These are phyloP conservation scores for Colletotrichum melonis DNA, from an alignment of 2,329 filamentous ascomycete genomes.

Conservation along the genomic window DNA sequence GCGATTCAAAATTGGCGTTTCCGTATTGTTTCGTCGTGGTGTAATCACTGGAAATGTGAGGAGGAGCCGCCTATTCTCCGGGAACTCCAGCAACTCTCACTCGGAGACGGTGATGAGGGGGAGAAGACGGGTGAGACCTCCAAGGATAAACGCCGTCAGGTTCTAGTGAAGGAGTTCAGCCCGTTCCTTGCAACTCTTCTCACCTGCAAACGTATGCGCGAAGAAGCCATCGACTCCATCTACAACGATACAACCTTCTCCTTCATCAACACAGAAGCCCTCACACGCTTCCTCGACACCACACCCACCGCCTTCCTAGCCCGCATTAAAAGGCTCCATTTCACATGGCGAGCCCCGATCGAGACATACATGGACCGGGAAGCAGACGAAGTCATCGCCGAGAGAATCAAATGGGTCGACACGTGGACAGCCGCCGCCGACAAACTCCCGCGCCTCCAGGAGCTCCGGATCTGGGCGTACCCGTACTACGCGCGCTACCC, in stretches of 20 bases:
- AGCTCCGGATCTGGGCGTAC: conserved; percentile 25
- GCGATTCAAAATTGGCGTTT: conserved; percentile 23
- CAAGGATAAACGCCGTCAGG: background rate
- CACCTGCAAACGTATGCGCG: conserved; percentile 29
- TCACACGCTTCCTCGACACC: conserved; percentile 13
- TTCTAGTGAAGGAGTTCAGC: conserved; percentile 29
- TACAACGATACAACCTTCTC: conserved; percentile 34
- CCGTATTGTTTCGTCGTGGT: conserved; percentile 17
- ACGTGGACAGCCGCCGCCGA: conserved; percentile 1
- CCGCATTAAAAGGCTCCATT: conserved; percentile 8
- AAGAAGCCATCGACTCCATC: conserved; percentile 25
- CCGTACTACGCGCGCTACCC: conserved; percentile 25
- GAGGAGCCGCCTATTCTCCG: conserved; percentile 26
- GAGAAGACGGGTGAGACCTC: background rate
- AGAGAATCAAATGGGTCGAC: conserved; percentile 2
- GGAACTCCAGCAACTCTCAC: background rate
- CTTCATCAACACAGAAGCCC: conserved; percentile 22
- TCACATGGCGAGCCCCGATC: conserved; percentile 22
- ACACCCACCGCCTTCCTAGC: background rate
- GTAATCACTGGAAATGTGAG: conserved; percentile 28
- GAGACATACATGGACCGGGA: conserved; percentile 20
- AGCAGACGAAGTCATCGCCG: background rate
- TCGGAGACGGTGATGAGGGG: background rate
- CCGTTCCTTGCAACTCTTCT: conserved; percentile 27
- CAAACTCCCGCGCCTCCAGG: conserved; percentile 2